These are phyloP conservation scores for Butyriboletus loyo DNA, from an alignment of 768 basidiomycete species.

Conservation along the genomic window DNA sequence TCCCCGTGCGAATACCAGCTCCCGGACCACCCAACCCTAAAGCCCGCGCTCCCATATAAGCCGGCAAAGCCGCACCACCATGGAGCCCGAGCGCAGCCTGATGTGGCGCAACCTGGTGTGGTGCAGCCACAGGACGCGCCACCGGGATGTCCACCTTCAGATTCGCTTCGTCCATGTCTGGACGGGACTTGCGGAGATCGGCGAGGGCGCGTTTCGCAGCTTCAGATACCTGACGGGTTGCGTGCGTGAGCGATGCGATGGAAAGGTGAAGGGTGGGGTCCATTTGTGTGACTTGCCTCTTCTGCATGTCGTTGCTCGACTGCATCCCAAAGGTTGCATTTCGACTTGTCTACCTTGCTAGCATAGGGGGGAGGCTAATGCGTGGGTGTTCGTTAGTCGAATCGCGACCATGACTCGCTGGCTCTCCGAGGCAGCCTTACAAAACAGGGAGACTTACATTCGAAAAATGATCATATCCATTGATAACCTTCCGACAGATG, in stretches of 20 bases:
- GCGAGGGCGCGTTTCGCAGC: conserved; percentile 66
- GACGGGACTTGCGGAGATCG: conserved; percentile 56
- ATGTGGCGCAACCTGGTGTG: no score
- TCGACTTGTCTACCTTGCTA: conserved; percentile 32
- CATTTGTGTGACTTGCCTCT: conserved; percentile 44
- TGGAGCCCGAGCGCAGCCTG: neutral
- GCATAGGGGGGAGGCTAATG: conserved; percentile 23
- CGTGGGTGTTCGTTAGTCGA: conserved; percentile 5
- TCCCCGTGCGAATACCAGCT: neutral
- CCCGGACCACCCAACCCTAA: neutral
- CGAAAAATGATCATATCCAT: conserved; percentile 75
- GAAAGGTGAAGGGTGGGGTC: neutral
- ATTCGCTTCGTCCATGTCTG: conserved; percentile 57
- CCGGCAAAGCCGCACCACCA: neutral
- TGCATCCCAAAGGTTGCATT: conserved; percentile 68
- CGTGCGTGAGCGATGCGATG: neutral
- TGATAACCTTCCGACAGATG: conserved; percentile 70
- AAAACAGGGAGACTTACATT: conserved; percentile 34
- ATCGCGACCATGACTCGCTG: neutral
- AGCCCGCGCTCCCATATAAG: neutral
- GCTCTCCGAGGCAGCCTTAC: neutral
- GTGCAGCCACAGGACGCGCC: neutral
- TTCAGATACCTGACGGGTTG: conserved; percentile 52
- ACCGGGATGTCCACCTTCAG: conserved; percentile 65
- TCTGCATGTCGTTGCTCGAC: conserved; percentile 62